Evolutionary conservation across 225 moss, liverwort and hornwort genomes (phyloP).

Genomic region (Polytrichum formosum): DNA sequence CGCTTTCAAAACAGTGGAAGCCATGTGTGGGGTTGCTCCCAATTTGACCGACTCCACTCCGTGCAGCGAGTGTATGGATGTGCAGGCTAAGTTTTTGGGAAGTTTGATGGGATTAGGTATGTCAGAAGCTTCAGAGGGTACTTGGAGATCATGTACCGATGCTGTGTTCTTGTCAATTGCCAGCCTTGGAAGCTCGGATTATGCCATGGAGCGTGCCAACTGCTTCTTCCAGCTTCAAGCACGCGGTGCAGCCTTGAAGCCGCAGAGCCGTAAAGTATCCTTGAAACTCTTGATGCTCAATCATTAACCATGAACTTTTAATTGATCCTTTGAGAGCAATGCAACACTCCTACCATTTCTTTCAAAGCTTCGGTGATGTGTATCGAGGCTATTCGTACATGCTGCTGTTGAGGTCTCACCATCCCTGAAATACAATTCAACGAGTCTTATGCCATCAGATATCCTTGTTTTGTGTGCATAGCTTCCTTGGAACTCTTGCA

Average conservation of each 20-base stretch:
- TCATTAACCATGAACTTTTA: not conserved
- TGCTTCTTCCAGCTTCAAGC: conserved; percentile 33
- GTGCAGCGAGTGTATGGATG: conserved; percentile 33
- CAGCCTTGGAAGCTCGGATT: conserved; percentile 41
- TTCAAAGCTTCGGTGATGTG: not conserved
- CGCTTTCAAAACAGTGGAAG: conserved; percentile 18
- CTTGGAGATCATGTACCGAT: conserved; percentile 29
- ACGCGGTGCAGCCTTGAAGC: not conserved
- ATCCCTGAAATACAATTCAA: no score
- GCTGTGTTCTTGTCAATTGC: conserved; percentile 35
- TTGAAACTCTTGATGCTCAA: not conserved
- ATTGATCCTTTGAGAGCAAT: no score
- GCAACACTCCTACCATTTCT: conserved; percentile 10
- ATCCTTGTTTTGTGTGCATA: not conserved
- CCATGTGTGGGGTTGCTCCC: conserved; percentile 17
- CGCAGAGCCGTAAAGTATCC: conserved; percentile 7
- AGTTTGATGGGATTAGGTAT: conserved; percentile 16
- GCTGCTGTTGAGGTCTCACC: no score
- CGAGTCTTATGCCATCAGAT: no score
- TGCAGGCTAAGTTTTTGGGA: conserved; percentile 26
- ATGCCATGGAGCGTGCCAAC: conserved; percentile 18
- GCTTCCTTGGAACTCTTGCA: not conserved
- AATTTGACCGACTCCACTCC: conserved; percentile 11
- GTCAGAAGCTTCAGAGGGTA: conserved; percentile 3
- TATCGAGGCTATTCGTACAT: not conserved